These are phyloP conservation scores for Brassica incana DNA, from an alignment of 345 rosid genomes.

Conservation along the genomic window DNA sequence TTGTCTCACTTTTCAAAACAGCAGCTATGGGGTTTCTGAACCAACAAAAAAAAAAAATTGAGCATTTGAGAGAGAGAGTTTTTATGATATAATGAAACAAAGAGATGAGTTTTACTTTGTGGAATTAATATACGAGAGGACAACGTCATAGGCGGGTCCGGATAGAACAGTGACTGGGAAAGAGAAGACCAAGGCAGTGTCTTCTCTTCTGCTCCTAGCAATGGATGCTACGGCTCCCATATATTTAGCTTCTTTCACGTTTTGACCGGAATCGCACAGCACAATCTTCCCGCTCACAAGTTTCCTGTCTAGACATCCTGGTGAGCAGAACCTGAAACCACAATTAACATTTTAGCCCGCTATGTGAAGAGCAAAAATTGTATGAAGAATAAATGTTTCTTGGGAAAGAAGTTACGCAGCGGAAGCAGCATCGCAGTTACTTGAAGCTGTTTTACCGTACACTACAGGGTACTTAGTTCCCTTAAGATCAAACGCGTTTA, in stretches of 20 bases:
- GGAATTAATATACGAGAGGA: conserved; percentile 38
- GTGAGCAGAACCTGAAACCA: conserved; percentile 34
- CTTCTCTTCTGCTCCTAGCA: not conserved
- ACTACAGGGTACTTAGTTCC: conserved; percentile 43
- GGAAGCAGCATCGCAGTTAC: conserved; percentile 12
- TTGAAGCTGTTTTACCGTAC: conserved; percentile 25
- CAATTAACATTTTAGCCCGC: not conserved
- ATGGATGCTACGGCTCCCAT: conserved; percentile 39
- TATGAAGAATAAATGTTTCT: not conserved
- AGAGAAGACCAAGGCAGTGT: conserved; percentile 21
- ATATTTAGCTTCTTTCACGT: conserved; percentile 12
- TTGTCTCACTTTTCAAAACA: conserved; percentile 37
- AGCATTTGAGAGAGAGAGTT: not conserved
- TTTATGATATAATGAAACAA: not conserved
- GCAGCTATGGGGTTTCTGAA: conserved; percentile 33
- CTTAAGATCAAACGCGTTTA: conserved; percentile 38
- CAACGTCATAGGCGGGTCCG: not conserved
- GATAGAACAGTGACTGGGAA: conserved; percentile 34
- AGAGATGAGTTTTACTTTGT: conserved; percentile 34
- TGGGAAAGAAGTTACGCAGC: conserved; percentile 24
- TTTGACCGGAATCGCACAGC: conserved; percentile 15
- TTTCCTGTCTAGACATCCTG: conserved; percentile 32
- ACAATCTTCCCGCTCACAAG: conserved; percentile 50
- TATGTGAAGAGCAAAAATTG: not conserved
- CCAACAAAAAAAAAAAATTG: not conserved